These are phyloP conservation scores for Kentomonas sorsogonicus DNA, from an alignment of 208 protist species.

Conservation along the genomic window DNA sequence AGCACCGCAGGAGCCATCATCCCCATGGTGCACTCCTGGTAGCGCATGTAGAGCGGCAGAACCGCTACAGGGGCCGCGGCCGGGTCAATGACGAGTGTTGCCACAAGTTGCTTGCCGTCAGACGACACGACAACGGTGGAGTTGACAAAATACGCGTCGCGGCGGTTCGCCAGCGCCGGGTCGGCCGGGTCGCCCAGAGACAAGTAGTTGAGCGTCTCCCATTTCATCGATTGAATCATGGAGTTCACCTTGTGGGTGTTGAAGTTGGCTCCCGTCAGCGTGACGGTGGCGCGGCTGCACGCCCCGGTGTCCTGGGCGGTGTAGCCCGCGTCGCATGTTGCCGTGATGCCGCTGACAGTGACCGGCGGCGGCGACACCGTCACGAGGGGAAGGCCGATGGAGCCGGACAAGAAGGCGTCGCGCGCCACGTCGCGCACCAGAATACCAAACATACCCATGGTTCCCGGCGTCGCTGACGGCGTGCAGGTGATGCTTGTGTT, in stretches of 20 bases:
- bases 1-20: conserved; percentile 12
- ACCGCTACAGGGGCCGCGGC: conserved; percentile 1
- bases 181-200: neutral
- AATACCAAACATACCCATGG: conserved; percentile 15
- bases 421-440: conserved; percentile 15
- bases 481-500: conserved; percentile 12
- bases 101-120: too few species aligned
- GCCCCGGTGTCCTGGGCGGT: too few species aligned
- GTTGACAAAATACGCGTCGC: too few species aligned
- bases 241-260: conserved; percentile 7
- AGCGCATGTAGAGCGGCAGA: conserved; percentile 7
- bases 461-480: conserved; percentile 4
- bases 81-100: neutral
- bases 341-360: neutral
- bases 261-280: too few species aligned
- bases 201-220: conserved; percentile 13
- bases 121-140: too few species aligned
- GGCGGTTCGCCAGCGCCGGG: neutral
- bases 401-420: conserved; percentile 6
- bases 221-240: neutral
- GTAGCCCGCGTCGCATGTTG: too few species aligned
- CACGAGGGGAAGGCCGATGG: conserved; percentile 1
- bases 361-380: conserved; percentile 3
- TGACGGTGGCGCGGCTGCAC: too few species aligned
- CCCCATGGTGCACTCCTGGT: conserved; percentile 16